These are phyloP conservation scores for Paramecium tetraurelia DNA, from an alignment of 73 alveolate genomes.

Conservation along the genomic window DNA sequence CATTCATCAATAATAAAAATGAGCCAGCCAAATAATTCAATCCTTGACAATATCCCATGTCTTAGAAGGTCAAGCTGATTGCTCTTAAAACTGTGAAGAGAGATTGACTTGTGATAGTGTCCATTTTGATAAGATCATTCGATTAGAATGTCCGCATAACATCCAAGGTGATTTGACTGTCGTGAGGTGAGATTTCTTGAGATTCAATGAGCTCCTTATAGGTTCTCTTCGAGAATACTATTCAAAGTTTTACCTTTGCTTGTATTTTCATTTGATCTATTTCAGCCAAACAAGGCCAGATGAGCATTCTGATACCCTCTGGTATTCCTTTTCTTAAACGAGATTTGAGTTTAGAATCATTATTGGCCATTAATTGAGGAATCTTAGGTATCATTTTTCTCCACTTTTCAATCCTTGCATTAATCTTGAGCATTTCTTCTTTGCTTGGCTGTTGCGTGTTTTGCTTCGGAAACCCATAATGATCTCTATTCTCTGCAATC, in stretches of 20 bases:
- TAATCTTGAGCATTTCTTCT: conserved; percentile 34
- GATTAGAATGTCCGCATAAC: conserved; percentile 51
- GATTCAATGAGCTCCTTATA: background rate
- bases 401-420: conserved; percentile 64
- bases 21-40: conserved; percentile 54
- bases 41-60: conserved; percentile 66
- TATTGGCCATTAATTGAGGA: conserved; percentile 12
- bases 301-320: conserved; percentile 57
- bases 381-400: conserved; percentile 56
- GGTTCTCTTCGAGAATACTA: background rate
- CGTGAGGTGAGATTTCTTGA: conserved; percentile 49
- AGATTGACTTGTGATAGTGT: conserved; percentile 55
- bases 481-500: background rate
- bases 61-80: conserved; percentile 52
- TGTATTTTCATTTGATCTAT: conserved; percentile 24
- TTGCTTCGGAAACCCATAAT: conserved; percentile 1
- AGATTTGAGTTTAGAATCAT: conserved; percentile 52
- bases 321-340: conserved; percentile 64
- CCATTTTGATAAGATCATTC: conserved; percentile 36
- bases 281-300: conserved; percentile 56
- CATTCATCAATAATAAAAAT: conserved; percentile 43
- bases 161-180: conserved; percentile 45
- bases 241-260: background rate
- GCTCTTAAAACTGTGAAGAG: conserved; percentile 51
- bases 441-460: background rate